Percentiles rank a stretch among this genome's conserved stretches.
Evolutionary conservation across 345 rosid genomes (phyloP).

Genomic region (Acer negundo): DNA sequence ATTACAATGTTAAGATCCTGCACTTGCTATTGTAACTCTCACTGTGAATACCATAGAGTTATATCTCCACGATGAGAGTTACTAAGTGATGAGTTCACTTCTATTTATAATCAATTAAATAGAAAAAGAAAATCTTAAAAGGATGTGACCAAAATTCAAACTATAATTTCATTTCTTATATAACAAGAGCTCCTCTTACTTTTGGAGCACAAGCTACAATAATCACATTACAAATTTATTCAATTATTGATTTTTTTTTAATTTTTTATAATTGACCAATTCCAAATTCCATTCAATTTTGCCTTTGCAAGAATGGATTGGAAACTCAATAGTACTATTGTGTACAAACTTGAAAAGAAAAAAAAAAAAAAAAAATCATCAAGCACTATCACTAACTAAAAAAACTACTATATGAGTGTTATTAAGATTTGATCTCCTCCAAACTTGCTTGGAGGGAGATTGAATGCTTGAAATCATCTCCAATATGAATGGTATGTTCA

Average conservation of each 20-base stretch:
- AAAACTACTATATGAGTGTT: not conserved
- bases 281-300: conserved; percentile 9
- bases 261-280: not conserved
- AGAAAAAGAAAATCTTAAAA: not conserved
- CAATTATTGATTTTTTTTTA: not conserved
- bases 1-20: too few relatives aligned
- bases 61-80: too few relatives aligned
- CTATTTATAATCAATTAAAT: not conserved
- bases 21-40: too few relatives aligned
- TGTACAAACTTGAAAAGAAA: not conserved
- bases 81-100: too few relatives aligned
- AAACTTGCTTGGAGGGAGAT: conserved; percentile 58
- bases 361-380: not conserved
- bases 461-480: conserved; percentile 83
- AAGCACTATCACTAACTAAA: not conserved
- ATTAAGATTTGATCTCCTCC: conserved; percentile 34
- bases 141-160: not conserved
- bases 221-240: not conserved
- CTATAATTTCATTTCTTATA: not conserved
- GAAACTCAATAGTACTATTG: conserved; percentile 1
- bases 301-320: conserved; percentile 7
- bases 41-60: too few relatives aligned
- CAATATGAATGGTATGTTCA: conserved; percentile 66
- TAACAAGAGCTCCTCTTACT: not conserved
- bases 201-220: not conserved